Evolutionary conservation across 257 asterid species (phyloP).

Genomic region (Osmanthus fragrans): DNA sequence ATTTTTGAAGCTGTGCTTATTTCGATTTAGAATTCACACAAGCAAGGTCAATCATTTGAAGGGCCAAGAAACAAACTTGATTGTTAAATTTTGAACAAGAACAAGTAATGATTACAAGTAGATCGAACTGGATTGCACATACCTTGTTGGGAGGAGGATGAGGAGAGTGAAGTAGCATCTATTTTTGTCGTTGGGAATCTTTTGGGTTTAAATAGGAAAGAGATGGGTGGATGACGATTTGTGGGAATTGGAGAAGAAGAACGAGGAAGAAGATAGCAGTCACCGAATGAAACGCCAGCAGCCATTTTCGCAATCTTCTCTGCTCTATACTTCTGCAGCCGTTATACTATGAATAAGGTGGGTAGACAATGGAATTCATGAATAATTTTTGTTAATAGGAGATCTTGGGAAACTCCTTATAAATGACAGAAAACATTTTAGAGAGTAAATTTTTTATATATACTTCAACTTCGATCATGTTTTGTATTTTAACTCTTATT

Average conservation of each 20-base stretch:
- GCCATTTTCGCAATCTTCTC: not conserved
- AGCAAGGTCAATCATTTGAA: not conserved
- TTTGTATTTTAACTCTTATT: no score
- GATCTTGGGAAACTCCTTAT: no score
- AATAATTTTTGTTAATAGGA: no score
- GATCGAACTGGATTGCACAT: not conserved
- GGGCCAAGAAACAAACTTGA: not conserved
- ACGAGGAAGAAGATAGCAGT: conserved; percentile 1
- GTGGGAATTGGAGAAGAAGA: not conserved
- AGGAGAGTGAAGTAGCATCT: not conserved
- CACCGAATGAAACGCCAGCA: not conserved
- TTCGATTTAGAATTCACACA: not conserved
- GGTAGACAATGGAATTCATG: not conserved
- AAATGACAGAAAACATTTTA: no score
- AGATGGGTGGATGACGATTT: not conserved
- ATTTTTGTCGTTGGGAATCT: not conserved
- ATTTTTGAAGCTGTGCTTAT: not conserved
- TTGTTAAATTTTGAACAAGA: not conserved
- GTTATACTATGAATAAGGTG: not conserved
- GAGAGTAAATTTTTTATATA: no score
- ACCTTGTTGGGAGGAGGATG: conserved; percentile 12
- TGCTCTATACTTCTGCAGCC: not conserved
- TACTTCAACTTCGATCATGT: no score
- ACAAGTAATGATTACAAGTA: not conserved
- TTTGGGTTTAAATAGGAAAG: not conserved